Base-by-base conservation (phyloP, 2,329 filamentous ascomycete species). In the Fusarium multiceps region DNA sequence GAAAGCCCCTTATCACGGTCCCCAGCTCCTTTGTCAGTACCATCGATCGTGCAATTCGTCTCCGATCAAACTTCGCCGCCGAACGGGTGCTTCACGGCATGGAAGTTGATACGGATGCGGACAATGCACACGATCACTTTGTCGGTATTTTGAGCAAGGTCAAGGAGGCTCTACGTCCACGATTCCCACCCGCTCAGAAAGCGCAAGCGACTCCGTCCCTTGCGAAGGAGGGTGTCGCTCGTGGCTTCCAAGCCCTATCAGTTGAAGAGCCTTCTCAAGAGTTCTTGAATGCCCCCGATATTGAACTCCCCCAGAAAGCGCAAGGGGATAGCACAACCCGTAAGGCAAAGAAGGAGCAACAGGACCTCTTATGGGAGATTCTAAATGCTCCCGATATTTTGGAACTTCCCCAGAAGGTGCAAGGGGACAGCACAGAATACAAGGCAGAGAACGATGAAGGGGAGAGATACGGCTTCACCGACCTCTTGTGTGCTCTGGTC, bases 191-290 rank as follows among this genome's bases (percentile, higher is more conserved):
- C 11, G 3, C 2, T 8, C 16, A 46, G 16, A n/a, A 46, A 4
- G 10, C 16, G 6, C 23, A 46, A 27, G 3, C 6, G 2, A 11
- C 10, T 1, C 25, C 16, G 4, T 8, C 10, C 4, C 14, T 3
- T 9, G 14, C 7, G 4, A 27, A 21, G 12, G 8, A 45, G 4
- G 6, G 6, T 18, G 0, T 37, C 4, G 10, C 37, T 14, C 41
- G 27, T n/a, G 32, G 47, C 0, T 53, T 59, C 14, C 18, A 21
- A 4, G 5, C 13, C 3, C 32, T 63, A 3, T 1, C 20, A 0
- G 1, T 63, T 4, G n/a, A 53, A 20, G 59, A 59, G 7, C 60
- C 60, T 4, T 60, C 55, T 3, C 34, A 28, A n/a, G 28, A 60
- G 28, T 55, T 63, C 16, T 1, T 60, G 4, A 40, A 49, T 10